Base-by-base conservation (phyloP, 2,329 filamentous ascomycete species). In the Sporothrix luriei region DNA sequence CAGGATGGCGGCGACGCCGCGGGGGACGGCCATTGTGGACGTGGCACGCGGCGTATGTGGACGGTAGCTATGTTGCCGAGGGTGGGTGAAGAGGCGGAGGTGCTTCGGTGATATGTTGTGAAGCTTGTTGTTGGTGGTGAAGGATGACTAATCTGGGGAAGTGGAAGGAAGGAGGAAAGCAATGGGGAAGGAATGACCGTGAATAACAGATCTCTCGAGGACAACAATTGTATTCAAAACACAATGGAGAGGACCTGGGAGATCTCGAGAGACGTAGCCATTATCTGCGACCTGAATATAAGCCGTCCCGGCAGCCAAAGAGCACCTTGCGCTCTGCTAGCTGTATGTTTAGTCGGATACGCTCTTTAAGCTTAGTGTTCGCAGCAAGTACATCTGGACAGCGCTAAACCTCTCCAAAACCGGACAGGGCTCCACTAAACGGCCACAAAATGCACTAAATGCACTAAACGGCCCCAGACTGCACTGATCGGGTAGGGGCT, bases 1-100 rank as follows among this genome's bases (percentile, higher is more conserved):
- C 71, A 97, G 88, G 74, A 97, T 88, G 76, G 90, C 86, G 74
- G 89, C 87, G 73, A 94, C 83, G 76, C 92, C 92, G 77, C 86
- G 87, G 33, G 85, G 84, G 65, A 88, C 80, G 57, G 82, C 78
- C 83, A 85, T 86, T 14, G 62, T 38, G 46, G 16, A 26, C 19
- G 14, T 33, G 38, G 3, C 38, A 13, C 10, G 38, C 5, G n/a
- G 57, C 16, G 38, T n/a, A 4, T 14, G 38, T 43, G 40, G 14
- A 16, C 57, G 57, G 38, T 3, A 11, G 14, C 11, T 21, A 62
- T 46, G 57, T 14, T 21, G 62, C 43, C 43, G 62, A 21, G n/a
- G 40, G 21, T 5, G 26, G 62, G 40, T 11, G 21, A 24, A 5
- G 24, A 13, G 24, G 21, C 14, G 24, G 43, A n/a, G 3, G 61